A percentile compares a stretch with the other conserved stretches of the same genome.
Conservation (phyloP, 2,329 filamentous ascomycete genomes). For the Nannizzia gypsea region DNA sequence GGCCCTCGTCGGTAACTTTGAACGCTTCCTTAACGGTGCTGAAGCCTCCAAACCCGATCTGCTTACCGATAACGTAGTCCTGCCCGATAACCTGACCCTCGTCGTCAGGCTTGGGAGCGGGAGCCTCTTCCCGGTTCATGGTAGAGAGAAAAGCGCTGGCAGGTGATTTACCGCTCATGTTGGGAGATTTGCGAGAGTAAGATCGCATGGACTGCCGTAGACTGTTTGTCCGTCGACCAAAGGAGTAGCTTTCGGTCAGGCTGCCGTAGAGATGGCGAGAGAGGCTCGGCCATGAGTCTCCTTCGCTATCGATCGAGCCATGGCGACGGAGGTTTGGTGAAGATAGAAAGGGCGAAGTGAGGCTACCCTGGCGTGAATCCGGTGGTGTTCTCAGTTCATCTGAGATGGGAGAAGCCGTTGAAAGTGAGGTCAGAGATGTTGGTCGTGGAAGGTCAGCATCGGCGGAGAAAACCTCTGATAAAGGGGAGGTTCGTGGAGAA, state of each 20-base stretch:
- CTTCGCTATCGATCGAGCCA: slow-evolving; percentile 30
- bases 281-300: slow-evolving; percentile 28
- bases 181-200: slow-evolving; percentile 38
- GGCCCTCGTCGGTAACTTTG: slow-evolving; percentile 46
- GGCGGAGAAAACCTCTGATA: slow-evolving; percentile 10
- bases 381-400: slow-evolving; percentile 34
- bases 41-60: slow-evolving; percentile 55
- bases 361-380: slow-evolving; percentile 24
- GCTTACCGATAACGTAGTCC: slow-evolving; percentile 55
- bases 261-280: slow-evolving; percentile 18
- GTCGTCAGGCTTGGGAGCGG: slow-evolving; percentile 45
- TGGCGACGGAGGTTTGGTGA: slow-evolving; percentile 29
- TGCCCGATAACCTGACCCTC: slow-evolving; percentile 56
- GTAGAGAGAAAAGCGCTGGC: slow-evolving; percentile 48
- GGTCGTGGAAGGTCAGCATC: slow-evolving; percentile 26
- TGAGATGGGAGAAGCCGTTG: slow-evolving; percentile 31
- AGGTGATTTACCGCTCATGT: slow-evolving; percentile 44
- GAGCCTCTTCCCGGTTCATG: slow-evolving; percentile 35
- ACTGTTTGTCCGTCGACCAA: slow-evolving; percentile 24
- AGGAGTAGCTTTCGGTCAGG: slow-evolving; percentile 26
- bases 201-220: slow-evolving; percentile 25
- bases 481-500: slow-evolving; percentile 4
- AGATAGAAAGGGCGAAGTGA: slow-evolving; percentile 29
- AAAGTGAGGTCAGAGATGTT: slow-evolving; percentile 35
- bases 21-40: slow-evolving; percentile 56